Conservation (phyloP, 352 stramenopile species). For the Globisporangium paroecandrum region DNA sequence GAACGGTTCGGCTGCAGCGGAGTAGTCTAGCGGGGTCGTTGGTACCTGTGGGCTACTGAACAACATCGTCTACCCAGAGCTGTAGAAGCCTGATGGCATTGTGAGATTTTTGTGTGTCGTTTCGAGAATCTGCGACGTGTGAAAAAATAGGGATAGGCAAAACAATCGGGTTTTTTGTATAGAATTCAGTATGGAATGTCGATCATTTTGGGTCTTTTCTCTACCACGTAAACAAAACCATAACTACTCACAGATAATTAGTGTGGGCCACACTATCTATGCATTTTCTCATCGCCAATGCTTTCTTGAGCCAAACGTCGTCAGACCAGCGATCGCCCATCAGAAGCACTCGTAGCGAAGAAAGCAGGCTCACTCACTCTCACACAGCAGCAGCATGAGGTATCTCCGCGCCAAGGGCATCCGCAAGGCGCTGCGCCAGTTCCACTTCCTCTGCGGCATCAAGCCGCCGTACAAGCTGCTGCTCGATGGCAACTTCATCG, state of each 20-base stretch:
- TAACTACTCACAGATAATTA: background rate
- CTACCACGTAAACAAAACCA: too few species aligned
- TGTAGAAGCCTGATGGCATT: background rate
- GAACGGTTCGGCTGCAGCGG: constrained; percentile 87
- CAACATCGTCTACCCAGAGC: background rate
- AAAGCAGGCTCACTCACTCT: background rate
- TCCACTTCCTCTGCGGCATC: constrained; percentile 86
- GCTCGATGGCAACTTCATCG: constrained; percentile 85
- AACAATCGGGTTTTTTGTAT: background rate
- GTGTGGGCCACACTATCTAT: background rate
- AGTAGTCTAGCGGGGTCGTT: background rate
- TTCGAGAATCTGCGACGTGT: constrained; percentile 2
- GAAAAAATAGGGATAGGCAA: background rate
- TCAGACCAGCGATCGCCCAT: background rate
- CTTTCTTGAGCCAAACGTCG: constrained; percentile 12
- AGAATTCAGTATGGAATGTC: too few species aligned
- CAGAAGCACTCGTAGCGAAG: background rate
- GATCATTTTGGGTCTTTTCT: too few species aligned
- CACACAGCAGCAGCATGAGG: constrained; percentile 37
- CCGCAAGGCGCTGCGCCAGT: constrained; percentile 83
- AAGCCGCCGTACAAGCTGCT: constrained; percentile 83
- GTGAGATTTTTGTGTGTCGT: background rate
- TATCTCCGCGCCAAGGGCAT: constrained; percentile 85
- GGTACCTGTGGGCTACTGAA: background rate
- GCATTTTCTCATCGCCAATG: constrained; percentile 2